Conservation (phyloP, 2,329 filamentous ascomycete species). For the Ilyonectria destructans region DNA sequence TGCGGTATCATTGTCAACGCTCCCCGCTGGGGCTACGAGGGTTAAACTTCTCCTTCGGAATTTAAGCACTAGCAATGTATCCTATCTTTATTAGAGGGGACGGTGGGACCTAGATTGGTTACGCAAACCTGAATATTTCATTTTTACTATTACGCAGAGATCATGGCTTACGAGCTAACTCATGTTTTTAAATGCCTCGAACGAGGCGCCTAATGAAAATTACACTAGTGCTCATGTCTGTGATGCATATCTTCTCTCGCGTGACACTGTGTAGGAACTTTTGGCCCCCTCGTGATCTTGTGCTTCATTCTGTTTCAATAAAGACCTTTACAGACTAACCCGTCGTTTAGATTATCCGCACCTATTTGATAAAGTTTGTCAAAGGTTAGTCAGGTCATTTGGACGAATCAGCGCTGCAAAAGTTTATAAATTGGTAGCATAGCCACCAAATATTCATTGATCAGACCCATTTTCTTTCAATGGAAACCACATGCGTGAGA, state of each 20-base stretch:
- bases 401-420: too few species aligned
- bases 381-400: too few species aligned
- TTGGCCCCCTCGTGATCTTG: too few species aligned
- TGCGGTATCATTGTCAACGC: constrained; percentile 77
- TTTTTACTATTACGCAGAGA: not conserved
- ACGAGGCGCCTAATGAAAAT: not conserved
- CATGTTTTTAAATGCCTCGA: not conserved
- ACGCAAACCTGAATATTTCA: not conserved
- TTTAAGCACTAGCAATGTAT: constrained; percentile 11
- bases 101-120: constrained; percentile 10
- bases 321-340: too few species aligned
- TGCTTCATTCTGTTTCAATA: too few species aligned
- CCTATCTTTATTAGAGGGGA: not conserved
- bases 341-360: too few species aligned
- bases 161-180: not conserved
- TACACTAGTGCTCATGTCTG: not conserved
- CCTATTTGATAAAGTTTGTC: too few species aligned
- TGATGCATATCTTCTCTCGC: not conserved
- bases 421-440: too few species aligned
- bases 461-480: too few species aligned
- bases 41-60: constrained; percentile 17
- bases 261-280: too few species aligned
- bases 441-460: too few species aligned
- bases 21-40: constrained; percentile 62
- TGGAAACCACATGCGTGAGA: too few species aligned